Evolutionary conservation across 495 filamentous ascomycete genomes (phyloP).

Genomic region (Viridothelium virens): DNA sequence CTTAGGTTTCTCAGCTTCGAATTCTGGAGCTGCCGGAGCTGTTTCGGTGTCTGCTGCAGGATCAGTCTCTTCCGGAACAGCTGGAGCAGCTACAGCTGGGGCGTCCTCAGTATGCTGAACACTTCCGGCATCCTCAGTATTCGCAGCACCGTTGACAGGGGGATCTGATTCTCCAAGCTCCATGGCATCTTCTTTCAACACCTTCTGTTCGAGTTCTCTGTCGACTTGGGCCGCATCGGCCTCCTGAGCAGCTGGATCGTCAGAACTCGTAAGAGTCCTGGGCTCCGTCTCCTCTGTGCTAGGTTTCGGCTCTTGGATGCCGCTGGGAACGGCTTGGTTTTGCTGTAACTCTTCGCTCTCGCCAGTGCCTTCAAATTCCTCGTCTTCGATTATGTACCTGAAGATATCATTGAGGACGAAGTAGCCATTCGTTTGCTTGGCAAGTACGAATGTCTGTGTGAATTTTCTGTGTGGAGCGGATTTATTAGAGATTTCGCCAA

Average conservation of each 20-base stretch:
- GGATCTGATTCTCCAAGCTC: slow-evolving; percentile 36
- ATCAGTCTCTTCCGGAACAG: slow-evolving; percentile 24
- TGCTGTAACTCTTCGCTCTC: slow-evolving; percentile 39
- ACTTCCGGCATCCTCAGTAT: slow-evolving; percentile 22
- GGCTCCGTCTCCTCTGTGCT: slow-evolving; percentile 26
- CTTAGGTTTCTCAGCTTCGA: slow-evolving; percentile 49
- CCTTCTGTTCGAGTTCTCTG: slow-evolving; percentile 47
- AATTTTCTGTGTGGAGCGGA: slow-evolving; percentile 85
- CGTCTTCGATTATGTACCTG: slow-evolving; percentile 74
- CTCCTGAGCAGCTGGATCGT: slow-evolving; percentile 31
- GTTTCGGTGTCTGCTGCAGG: slow-evolving; percentile 25
- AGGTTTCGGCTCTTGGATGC: slow-evolving; percentile 33
- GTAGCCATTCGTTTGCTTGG: slow-evolving; percentile 92
- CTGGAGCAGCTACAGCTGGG: slow-evolving; percentile 16
- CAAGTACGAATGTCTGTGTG: slow-evolving; percentile 95
- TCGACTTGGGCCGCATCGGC: slow-evolving; percentile 46
- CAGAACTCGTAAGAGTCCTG: slow-evolving; percentile 31
- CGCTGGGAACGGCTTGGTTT: slow-evolving; percentile 32
- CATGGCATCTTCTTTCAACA: slow-evolving; percentile 34
- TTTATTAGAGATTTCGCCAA: slow-evolving; percentile 96
- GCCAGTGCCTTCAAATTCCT: slow-evolving; percentile 48
- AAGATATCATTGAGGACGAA: slow-evolving; percentile 98
- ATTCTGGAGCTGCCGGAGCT: slow-evolving; percentile 32
- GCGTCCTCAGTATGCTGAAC: slow-evolving; percentile 31
- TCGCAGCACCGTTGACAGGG: slow-evolving; percentile 20